A percentile compares a stretch with the other conserved stretches of the same genome.
phyloP scores from a whole-genome alignment of 768 basidiomycete genomes.

The Tricholoma sp. region DNA sequence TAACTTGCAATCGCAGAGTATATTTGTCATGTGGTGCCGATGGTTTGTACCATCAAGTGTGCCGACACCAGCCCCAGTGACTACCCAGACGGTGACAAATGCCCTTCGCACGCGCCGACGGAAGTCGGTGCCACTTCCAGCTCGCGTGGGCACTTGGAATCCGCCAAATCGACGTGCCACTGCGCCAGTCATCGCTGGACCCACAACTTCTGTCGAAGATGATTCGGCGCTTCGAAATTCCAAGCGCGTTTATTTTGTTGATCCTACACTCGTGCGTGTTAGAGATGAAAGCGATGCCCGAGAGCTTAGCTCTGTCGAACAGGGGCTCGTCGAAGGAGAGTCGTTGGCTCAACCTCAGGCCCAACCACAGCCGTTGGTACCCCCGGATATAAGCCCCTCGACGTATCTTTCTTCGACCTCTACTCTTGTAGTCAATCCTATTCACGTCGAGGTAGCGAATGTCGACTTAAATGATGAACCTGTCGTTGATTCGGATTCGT shows the following conservation, averaged over 20 bases:
- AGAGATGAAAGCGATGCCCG: not conserved
- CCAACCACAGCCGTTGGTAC: not conserved
- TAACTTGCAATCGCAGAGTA: constrained; percentile 27
- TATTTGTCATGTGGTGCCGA: constrained; percentile 37
- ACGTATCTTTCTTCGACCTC: constrained; percentile 1
- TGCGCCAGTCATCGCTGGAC: not conserved
- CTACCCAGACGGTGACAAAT: not conserved
- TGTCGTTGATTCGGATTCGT: constrained; percentile 15
- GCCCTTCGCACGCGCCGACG: constrained; percentile 5
- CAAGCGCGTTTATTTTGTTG: constrained; percentile 13
- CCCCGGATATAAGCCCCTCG: constrained; percentile 1
- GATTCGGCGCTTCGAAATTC: not conserved
- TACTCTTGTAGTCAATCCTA: not conserved
- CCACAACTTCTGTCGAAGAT: not conserved
- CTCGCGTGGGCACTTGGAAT: not conserved
- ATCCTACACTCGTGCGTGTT: not conserved
- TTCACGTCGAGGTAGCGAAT: not conserved
- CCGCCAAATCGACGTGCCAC: not conserved
- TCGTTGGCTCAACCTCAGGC: not conserved
- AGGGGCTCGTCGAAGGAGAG: not conserved
- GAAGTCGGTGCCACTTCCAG: constrained; percentile 10
- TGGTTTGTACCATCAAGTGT: constrained; percentile 30
- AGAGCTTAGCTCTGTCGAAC: not conserved
- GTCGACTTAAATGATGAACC: constrained; percentile 11
- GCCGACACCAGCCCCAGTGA: not conserved